Evolutionary conservation across 305 asterid genomes (phyloP).

Genomic region (Fraxinus floribunda): DNA sequence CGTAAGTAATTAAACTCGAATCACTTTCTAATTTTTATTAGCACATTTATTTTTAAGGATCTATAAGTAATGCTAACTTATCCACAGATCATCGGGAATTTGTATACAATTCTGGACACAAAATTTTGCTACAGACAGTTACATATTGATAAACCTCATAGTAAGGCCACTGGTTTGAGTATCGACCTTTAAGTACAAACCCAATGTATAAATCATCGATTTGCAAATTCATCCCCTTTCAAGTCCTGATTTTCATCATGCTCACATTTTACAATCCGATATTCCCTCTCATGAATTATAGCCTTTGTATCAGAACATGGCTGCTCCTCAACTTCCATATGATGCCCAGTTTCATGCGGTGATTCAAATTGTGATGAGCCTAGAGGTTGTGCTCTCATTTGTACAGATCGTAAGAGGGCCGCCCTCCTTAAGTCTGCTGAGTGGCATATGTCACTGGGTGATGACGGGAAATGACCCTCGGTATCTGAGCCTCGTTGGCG

Average conservation of each 20-base stretch:
- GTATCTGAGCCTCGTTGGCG: constrained; percentile 87
- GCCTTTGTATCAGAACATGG: constrained; percentile 56
- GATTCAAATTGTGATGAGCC: constrained; percentile 50
- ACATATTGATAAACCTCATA: not conserved
- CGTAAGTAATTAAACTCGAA: not conserved
- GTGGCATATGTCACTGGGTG: constrained; percentile 96
- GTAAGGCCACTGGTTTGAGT: not conserved
- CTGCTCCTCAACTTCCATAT: constrained; percentile 58
- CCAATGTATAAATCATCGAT: constrained; percentile 12
- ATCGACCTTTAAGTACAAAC: not conserved
- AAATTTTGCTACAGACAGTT: not conserved
- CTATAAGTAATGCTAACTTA: not conserved
- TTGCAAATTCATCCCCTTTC: constrained; percentile 39
- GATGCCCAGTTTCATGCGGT: constrained; percentile 48
- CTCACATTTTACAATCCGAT: constrained; percentile 47
- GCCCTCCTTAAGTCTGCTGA: constrained; percentile 86
- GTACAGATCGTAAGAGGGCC: constrained; percentile 81
- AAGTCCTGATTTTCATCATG: constrained; percentile 15
- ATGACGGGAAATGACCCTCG: constrained; percentile 89
- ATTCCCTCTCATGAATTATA: constrained; percentile 54
- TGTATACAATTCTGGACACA: not conserved
- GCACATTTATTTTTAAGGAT: not conserved
- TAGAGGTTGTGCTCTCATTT: constrained; percentile 76
- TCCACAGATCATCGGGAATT: not conserved
- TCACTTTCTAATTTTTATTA: not conserved